Percentiles rank a stretch among this genome's conserved stretches.
Conservation (phyloP, 2,329 filamentous ascomycete species). For the Verticillium isaacii region DNA sequence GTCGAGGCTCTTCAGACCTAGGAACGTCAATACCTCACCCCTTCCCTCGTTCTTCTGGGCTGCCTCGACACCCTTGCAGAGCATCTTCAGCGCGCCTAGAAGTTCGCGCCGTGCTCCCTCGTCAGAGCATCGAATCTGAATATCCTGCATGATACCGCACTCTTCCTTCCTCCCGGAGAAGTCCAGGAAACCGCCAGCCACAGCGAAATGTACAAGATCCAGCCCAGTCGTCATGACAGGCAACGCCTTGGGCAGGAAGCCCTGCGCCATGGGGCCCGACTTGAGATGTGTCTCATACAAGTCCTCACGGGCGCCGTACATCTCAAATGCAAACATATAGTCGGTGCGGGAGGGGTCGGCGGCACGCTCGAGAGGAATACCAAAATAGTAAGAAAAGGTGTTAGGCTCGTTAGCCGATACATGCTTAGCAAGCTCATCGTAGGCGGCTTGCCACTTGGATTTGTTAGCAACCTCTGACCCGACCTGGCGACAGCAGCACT, state of each 20-base stretch:
- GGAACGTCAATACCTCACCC: constrained; percentile 16
- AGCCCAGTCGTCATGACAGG: constrained; percentile 18
- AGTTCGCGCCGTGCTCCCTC: constrained; percentile 7
- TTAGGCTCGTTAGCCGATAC: constrained; percentile 26
- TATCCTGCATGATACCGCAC: constrained; percentile 18
- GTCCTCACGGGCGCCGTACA: constrained; percentile 13
- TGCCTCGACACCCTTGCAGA: constrained; percentile 14
- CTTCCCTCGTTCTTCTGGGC: constrained; percentile 6
- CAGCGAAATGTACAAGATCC: constrained; percentile 16
- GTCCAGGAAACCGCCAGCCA: constrained; percentile 17
- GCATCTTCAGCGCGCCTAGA: constrained; percentile 10
- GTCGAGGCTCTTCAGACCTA: constrained; percentile 15
- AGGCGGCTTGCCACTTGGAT: constrained; percentile 32
- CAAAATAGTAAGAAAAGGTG: constrained; percentile 36
- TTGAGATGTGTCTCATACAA: constrained; percentile 18
- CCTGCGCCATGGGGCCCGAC: constrained; percentile 14
- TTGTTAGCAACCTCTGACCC: neutral
- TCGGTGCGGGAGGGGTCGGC: constrained; percentile 15
- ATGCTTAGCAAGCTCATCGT: constrained; percentile 30
- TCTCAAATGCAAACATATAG: constrained; percentile 18
- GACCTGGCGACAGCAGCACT: neutral
- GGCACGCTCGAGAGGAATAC: constrained; percentile 25
- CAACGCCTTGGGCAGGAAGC: constrained; percentile 14
- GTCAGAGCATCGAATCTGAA: constrained; percentile 13
- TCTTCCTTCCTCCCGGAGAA: constrained; percentile 12